Base-by-base conservation (phyloP, 495 filamentous ascomycete species). In the Symbiotaphrina buchneri region DNA sequence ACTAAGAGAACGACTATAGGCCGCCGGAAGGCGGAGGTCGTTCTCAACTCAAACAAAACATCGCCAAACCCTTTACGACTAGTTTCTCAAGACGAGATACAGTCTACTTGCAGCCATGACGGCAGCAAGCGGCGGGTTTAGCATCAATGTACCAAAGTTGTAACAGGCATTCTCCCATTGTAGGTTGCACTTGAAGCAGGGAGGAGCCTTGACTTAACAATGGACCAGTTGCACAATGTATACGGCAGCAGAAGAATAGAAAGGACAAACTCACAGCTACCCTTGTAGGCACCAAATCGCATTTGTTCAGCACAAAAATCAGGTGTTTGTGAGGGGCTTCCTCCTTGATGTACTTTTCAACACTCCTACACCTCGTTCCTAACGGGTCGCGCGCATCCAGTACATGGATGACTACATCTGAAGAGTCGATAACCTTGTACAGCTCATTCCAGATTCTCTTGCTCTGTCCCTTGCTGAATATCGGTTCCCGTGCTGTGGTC, bases 391-490 rank as follows among this genome's bases (percentile, higher is more conserved):
- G 66, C 20, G 85, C 80, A 54, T 95, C 85, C 3, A 95, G 52
- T n/a, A 91, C 77, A 41, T 94, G 85, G 19, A 95, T 73, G 19
- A 95, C 67, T 16, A 95, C 82, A 47, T 95, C 85, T n/a, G 81
- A 85, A 5, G 81, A 84, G 51, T 92, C 82, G 17, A 95, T 82
- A 44, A 93, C 81, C 54, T 97, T 92, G 56, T 85, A 93, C n/a
- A 97, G 51, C 43, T 97, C 87, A 50, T 94, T 94, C 83, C 83
- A 95, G 41, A 97, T 97, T 29, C 87, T 62, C 51, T 87, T 90
- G 39, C 70, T 78, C 48, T 91, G 80, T 10, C 87, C 87, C 56
- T 97, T 97, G 30, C 56, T 71, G 54, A 97, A 97, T 30, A 97
- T 76, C 16, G 82, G 65, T 42, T 97, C 87, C 36, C 74, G 61